Conservation (phyloP, 2,329 filamentous ascomycete species). For the Talaromyces piceae region DNA sequence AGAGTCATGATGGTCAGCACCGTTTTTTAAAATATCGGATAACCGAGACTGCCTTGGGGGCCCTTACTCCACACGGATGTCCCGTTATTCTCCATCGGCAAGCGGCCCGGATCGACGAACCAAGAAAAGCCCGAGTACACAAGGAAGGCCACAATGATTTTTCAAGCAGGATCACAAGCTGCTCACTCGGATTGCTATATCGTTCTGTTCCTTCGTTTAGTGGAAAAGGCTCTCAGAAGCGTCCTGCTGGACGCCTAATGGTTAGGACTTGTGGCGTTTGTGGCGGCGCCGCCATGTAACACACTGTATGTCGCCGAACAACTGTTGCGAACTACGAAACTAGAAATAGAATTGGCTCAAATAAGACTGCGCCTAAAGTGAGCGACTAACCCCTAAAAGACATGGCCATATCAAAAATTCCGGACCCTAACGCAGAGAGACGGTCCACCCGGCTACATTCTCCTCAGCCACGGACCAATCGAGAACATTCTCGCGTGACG, state of each 20-base stretch:
- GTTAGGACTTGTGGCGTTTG: not conserved
- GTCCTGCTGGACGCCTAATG: not conserved
- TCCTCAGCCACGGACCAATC: not conserved
- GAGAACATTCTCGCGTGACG: not conserved
- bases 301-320: not conserved
- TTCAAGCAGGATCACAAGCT: too few relatives aligned
- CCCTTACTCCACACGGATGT: not conserved
- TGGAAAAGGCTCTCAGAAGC: not conserved
- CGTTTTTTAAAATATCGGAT: too few relatives aligned
- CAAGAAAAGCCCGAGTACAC: not conserved
- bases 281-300: constrained; percentile 1
- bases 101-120: not conserved
- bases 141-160: not conserved
- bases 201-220: not conserved
- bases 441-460: not conserved
- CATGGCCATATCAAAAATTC: not conserved
- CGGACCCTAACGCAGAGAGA: not conserved
- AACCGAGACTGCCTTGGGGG: not conserved
- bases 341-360: not conserved
- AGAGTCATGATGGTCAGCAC: not conserved
- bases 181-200: too few relatives aligned
- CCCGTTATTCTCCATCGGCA: not conserved
- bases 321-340: not conserved
- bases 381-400: not conserved
- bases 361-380: not conserved